phyloP scores from a whole-genome alignment of 768 basidiomycete genomes.

The Rhodotorula toruloides region DNA sequence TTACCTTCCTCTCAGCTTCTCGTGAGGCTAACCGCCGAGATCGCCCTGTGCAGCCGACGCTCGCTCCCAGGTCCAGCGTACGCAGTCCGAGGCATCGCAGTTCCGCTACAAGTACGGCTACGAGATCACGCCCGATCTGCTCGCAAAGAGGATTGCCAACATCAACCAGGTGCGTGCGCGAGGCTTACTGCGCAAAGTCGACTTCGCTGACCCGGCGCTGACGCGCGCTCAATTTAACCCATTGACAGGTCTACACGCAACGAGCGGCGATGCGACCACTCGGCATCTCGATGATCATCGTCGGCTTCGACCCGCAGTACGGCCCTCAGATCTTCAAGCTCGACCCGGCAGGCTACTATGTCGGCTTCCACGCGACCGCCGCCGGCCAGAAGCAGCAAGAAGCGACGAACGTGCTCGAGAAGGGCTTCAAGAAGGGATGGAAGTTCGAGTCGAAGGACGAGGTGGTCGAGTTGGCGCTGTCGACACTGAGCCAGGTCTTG shows the following conservation, averaged over 20 bases:
- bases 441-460: constrained; percentile 68
- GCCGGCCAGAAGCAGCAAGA: constrained; percentile 97
- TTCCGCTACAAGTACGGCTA: constrained; percentile 97
- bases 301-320: constrained; percentile 80
- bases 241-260: constrained; percentile 74
- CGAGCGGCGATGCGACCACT: constrained; percentile 93
- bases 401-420: constrained; percentile 96
- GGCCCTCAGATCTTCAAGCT: constrained; percentile 98
- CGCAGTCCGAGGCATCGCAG: constrained; percentile 79
- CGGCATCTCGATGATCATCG: constrained; percentile 93
- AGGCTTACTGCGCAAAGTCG: background rate
- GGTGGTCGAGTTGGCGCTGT: constrained; percentile 62
- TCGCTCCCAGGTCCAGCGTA: constrained; percentile 76
- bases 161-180: constrained; percentile 70
- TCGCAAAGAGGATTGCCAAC: constrained; percentile 88
- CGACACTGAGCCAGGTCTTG: constrained; percentile 56
- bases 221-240: background rate
- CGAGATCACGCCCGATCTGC: constrained; percentile 94
- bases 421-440: constrained; percentile 96
- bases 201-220: background rate
- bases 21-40: background rate
- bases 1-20: background rate
- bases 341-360: constrained; percentile 97
- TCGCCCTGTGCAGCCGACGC: constrained; percentile 66
- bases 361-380: constrained; percentile 94